These are phyloP conservation scores for Aspergillus oerlinghausenensis DNA, from an alignment of 2,329 filamentous ascomycete genomes.

Conservation along the genomic window DNA sequence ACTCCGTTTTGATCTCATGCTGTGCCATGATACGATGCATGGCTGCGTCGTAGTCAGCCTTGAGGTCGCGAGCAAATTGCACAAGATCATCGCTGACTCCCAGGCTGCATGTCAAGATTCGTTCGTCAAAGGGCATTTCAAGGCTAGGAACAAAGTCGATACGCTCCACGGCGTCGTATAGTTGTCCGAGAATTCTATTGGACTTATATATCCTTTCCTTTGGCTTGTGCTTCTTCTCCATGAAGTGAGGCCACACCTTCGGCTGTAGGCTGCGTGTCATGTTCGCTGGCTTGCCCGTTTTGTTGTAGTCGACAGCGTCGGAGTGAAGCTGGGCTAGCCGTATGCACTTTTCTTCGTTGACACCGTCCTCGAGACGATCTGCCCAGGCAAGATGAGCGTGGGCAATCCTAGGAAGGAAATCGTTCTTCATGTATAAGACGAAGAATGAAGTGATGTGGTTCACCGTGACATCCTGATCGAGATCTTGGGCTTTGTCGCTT, in stretches of 20 bases:
- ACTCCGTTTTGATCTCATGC: conserved; percentile 77
- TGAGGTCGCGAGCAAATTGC: conserved; percentile 60
- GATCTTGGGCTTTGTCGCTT: conserved; percentile 51
- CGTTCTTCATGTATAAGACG: conserved; percentile 87
- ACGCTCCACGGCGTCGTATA: conserved; percentile 72
- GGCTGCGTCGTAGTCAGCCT: conserved; percentile 70
- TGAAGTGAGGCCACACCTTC: conserved; percentile 74
- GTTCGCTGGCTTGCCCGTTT: conserved; percentile 73
- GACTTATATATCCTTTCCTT: conserved; percentile 59
- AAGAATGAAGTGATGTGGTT: conserved; percentile 80
- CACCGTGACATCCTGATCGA: conserved; percentile 61
- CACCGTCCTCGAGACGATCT: conserved; percentile 59
- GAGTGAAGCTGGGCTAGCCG: conserved; percentile 78
- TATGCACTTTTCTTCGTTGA: conserved; percentile 66
- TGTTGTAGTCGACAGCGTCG: conserved; percentile 87
- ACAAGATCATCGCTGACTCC: conserved; percentile 53
- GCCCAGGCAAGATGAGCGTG: conserved; percentile 74
- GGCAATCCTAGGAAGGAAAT: conserved; percentile 74
- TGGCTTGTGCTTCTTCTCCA: conserved; percentile 60
- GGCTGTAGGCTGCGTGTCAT: conserved; percentile 62
- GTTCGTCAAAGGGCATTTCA: conserved; percentile 66
- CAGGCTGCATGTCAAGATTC: conserved; percentile 62
- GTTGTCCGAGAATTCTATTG: conserved; percentile 65
- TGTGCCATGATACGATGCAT: conserved; percentile 80
- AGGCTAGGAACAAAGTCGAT: conserved; percentile 71